Evolutionary conservation across 139 green algal species (phyloP).

Genomic region (Tetratostichococcus sp.): DNA sequence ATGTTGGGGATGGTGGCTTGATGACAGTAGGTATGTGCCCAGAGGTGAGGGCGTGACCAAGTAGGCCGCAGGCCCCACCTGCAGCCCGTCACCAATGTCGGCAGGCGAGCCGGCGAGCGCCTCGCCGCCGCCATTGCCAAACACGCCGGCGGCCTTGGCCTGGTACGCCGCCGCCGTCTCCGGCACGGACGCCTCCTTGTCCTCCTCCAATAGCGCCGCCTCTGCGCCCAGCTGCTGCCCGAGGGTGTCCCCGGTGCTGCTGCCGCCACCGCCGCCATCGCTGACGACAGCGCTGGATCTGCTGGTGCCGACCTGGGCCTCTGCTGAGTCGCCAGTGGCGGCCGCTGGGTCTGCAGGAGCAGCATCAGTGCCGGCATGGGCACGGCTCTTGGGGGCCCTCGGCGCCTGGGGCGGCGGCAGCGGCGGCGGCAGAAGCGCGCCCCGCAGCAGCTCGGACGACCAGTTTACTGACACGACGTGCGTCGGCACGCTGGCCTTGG

Average conservation of each 20-base stretch:
- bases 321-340: conserved; percentile 14
- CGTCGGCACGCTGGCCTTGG: conserved; percentile 33
- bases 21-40: too few relatives aligned
- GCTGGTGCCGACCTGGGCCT: too few relatives aligned
- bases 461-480: conserved; percentile 77
- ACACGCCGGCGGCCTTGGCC: neutral
- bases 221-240: conserved; percentile 11
- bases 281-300: too few relatives aligned
- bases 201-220: too few relatives aligned
- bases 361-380: too few relatives aligned
- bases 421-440: conserved; percentile 25
- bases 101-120: neutral
- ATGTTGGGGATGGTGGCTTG: too few relatives aligned
- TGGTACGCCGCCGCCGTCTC: neutral
- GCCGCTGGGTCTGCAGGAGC: conserved; percentile 6
- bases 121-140: neutral
- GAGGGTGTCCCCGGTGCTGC: too few relatives aligned
- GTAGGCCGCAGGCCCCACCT: neutral
- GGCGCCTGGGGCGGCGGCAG: neutral
- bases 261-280: too few relatives aligned
- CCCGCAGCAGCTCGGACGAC: conserved; percentile 50
- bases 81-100: neutral
- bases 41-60: too few relatives aligned
- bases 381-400: too few relatives aligned
- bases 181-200: neutral